Conservation (phyloP, 2,329 filamentous ascomycete species). For the Fusarium udum region DNA sequence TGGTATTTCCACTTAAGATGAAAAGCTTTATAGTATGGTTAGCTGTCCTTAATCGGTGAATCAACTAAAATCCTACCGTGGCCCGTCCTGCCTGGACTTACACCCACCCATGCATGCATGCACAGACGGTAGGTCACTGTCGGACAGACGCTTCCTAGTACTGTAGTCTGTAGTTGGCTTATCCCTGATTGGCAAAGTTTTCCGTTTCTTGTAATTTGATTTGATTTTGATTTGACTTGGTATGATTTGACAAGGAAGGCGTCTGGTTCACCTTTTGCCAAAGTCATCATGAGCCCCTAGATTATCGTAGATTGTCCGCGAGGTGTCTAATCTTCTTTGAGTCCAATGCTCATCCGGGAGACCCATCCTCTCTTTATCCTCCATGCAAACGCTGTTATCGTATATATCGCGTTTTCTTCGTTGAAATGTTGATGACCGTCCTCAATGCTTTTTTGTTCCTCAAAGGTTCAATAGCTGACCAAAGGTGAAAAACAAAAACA, state of each 20-base stretch:
- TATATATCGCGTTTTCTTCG: conserved; percentile 30
- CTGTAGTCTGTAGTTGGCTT: neutral
- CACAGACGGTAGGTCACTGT: conserved; percentile 13
- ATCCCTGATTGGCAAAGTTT: conserved; percentile 6
- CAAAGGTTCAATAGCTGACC: conserved; percentile 10
- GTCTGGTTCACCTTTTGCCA: conserved; percentile 28
- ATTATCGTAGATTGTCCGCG: conserved; percentile 15
- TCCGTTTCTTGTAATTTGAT: neutral
- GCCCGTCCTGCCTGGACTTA: neutral
- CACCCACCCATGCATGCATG: conserved; percentile 2
- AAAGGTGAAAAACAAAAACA: neutral
- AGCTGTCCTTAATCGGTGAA: neutral
- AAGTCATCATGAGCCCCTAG: conserved; percentile 15
- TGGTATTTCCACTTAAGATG: conserved; percentile 10
- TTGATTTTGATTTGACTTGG: conserved; percentile 2
- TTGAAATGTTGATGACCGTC: conserved; percentile 22
- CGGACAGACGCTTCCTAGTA: neutral
- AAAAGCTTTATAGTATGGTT: neutral
- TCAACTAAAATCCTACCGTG: neutral
- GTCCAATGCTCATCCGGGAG: conserved; percentile 8
- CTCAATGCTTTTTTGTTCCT: conserved; percentile 5
- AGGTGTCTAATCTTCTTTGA: conserved; percentile 23
- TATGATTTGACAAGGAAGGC: conserved; percentile 15
- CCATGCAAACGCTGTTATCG: conserved; percentile 30
- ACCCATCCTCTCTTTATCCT: neutral